Evolutionary conservation across 2,329 filamentous ascomycete genomes (phyloP).

Genomic region (Nemania abortiva): DNA sequence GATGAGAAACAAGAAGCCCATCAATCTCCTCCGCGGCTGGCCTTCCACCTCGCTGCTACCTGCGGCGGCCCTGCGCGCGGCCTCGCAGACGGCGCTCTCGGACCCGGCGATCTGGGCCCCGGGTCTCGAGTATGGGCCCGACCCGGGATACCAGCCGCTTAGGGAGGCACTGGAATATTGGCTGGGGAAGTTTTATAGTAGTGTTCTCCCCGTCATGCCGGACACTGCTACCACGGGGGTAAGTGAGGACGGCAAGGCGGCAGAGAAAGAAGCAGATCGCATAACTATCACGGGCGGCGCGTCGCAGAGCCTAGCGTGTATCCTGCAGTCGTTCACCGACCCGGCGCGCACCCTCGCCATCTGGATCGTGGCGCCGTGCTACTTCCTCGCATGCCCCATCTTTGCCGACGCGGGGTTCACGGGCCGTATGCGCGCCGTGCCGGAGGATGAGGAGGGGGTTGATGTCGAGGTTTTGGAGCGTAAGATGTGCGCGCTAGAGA

Average conservation of each 20-base stretch:
- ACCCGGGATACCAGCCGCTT: constrained; percentile 78
- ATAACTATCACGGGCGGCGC: constrained; percentile 89
- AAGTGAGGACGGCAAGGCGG: background rate
- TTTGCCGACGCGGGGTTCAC: constrained; percentile 84
- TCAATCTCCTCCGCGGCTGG: constrained; percentile 78
- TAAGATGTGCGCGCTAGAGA: constrained; percentile 34
- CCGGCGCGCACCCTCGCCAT: constrained; percentile 78
- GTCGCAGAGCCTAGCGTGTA: constrained; percentile 81
- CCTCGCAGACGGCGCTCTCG: constrained; percentile 71
- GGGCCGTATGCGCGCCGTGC: constrained; percentile 74
- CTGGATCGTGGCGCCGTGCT: constrained; percentile 86
- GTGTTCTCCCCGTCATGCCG: background rate
- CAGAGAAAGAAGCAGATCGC: constrained; percentile 57
- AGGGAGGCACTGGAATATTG: constrained; percentile 76
- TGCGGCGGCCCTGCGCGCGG: constrained; percentile 68
- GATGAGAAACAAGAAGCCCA: constrained; percentile 55
- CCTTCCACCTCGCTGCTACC: constrained; percentile 74
- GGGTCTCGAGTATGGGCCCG: constrained; percentile 83
- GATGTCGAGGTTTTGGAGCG: constrained; percentile 62
- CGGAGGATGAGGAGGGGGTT: constrained; percentile 82
- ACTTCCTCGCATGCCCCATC: constrained; percentile 86
- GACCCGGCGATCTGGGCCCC: constrained; percentile 69
- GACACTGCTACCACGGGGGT: background rate
- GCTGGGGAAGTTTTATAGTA: constrained; percentile 72
- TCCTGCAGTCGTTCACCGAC: constrained; percentile 85